Conservation (phyloP, 495 filamentous ascomycete genomes). For the Glutinoglossum americanum region DNA sequence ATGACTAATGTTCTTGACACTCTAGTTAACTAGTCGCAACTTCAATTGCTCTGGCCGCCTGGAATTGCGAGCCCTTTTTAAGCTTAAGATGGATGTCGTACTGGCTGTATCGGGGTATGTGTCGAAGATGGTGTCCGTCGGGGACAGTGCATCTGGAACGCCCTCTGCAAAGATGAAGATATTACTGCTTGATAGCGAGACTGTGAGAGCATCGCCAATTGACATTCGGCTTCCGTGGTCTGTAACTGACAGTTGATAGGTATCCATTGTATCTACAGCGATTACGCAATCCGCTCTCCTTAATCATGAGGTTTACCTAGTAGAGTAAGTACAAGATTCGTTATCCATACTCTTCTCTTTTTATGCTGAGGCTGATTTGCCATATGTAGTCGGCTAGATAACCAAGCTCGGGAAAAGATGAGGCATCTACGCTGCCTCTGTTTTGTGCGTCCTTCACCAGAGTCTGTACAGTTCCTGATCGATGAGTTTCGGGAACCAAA, state of each 20-base stretch:
- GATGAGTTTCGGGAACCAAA: conserved; percentile 92
- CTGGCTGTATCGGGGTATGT: conserved; percentile 86
- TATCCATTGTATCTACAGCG: conserved; percentile 79
- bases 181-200: conserved; percentile 81
- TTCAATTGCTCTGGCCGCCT: neutral
- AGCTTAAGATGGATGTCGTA: conserved; percentile 73
- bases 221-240: neutral
- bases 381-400: conserved; percentile 49
- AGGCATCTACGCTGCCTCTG: conserved; percentile 84
- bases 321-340: conserved; percentile 31
- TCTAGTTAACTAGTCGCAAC: neutral
- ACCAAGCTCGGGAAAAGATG: conserved; percentile 86
- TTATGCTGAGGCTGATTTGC: conserved; percentile 6
- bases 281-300: conserved; percentile 92
- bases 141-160: conserved; percentile 45
- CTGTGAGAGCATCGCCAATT: conserved; percentile 30
- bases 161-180: conserved; percentile 97
- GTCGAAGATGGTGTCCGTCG: conserved; percentile 85
- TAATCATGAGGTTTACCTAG: conserved; percentile 93
- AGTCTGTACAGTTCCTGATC: conserved; percentile 79
- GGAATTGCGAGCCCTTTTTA: neutral
- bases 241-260: conserved; percentile 19
- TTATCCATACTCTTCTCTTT: neutral
- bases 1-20: too few relatives aligned
- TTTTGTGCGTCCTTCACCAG: conserved; percentile 77